Conservation (phyloP, 164 flowering plant species). For the Stephania japonica region DNA sequence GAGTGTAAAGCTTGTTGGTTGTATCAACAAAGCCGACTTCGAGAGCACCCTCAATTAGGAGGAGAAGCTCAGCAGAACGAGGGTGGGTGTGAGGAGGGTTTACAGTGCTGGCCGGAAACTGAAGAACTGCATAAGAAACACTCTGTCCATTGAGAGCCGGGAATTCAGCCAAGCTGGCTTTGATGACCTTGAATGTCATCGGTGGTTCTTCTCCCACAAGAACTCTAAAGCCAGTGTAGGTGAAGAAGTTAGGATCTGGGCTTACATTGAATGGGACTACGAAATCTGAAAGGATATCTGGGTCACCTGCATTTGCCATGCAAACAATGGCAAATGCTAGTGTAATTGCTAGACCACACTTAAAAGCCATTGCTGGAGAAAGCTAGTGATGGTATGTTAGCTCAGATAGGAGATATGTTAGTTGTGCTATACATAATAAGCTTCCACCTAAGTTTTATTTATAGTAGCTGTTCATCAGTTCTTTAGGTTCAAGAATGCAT, state of each 20-base stretch:
- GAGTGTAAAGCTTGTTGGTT: constrained; percentile 20
- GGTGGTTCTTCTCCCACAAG: background rate
- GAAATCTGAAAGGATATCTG: constrained; percentile 2
- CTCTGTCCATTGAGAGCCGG: constrained; percentile 25
- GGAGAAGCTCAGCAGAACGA: constrained; percentile 20
- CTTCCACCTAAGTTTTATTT: background rate
- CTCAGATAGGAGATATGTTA: background rate
- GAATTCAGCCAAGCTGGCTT: constrained; percentile 21
- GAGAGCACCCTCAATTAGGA: constrained; percentile 11
- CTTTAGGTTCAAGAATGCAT: background rate
- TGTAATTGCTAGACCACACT: constrained; percentile 5
- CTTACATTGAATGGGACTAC: background rate
- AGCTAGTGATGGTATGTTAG: background rate
- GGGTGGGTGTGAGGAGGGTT: constrained; percentile 26
- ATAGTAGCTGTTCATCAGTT: background rate
- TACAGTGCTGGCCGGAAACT: constrained; percentile 14
- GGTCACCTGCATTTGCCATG: constrained; percentile 7
- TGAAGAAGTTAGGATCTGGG: constrained; percentile 13
- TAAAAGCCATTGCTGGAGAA: background rate
- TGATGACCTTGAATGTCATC: constrained; percentile 13
- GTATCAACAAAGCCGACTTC: constrained; percentile 30
- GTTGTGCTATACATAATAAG: background rate
- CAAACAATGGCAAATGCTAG: background rate
- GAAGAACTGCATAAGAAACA: constrained; percentile 23
- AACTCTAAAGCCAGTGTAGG: constrained; percentile 15